Percentiles rank a stretch among this genome's conserved stretches.
Evolutionary conservation across 2,329 filamentous ascomycete genomes (phyloP).

Genomic region (Rutstroemia sp.): DNA sequence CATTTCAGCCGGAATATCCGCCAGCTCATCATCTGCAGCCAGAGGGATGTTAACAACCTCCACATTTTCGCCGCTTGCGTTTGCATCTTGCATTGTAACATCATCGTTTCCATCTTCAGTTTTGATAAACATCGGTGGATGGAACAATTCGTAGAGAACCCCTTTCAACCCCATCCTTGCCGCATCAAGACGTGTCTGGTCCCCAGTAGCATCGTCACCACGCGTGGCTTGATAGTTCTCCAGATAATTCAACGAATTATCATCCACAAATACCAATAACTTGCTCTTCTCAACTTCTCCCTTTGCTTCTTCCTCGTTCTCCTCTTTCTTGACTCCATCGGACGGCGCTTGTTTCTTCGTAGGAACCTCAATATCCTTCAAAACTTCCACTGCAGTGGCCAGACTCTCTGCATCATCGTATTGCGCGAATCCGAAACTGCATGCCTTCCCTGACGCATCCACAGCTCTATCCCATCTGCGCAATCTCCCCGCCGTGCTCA

Average conservation of each 20-base stretch:
- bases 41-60: conserved; percentile 89
- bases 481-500: conserved; percentile 70
- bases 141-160: conserved; percentile 64
- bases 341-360: conserved; percentile 61
- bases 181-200: conserved; percentile 61
- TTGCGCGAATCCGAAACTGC: conserved; percentile 90
- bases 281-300: conserved; percentile 53
- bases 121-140: conserved; percentile 47
- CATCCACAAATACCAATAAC: conserved; percentile 71
- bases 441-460: conserved; percentile 67
- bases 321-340: conserved; percentile 34
- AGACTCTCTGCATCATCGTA: conserved; percentile 89
- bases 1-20: conserved; percentile 94
- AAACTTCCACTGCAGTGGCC: conserved; percentile 74
- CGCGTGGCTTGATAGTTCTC: conserved; percentile 67
- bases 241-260: conserved; percentile 76
- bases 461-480: conserved; percentile 80
- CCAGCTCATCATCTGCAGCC: conserved; percentile 82
- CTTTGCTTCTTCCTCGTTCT: conserved; percentile 35
- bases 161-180: conserved; percentile 61
- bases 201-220: conserved; percentile 52
- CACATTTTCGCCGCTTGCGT: conserved; percentile 53
- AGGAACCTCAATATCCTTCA: conserved; percentile 76
- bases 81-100: conserved; percentile 57
- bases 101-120: conserved; percentile 59